Evolutionary conservation across 768 basidiomycete genomes (phyloP).

Genomic region (Gautieria morchelliformis): DNA sequence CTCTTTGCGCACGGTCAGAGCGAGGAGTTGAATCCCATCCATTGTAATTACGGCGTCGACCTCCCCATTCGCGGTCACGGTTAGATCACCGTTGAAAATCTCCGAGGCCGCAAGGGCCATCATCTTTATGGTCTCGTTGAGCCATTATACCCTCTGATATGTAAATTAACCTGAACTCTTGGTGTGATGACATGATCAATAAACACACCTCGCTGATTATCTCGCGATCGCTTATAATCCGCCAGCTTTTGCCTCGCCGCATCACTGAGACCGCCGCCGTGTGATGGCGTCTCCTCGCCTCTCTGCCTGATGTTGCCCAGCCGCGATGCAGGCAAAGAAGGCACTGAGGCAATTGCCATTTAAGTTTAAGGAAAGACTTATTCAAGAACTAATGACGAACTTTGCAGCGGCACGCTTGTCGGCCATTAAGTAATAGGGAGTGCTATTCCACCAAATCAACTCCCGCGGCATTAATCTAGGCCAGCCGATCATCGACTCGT

Average conservation of each 20-base stretch:
- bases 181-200: background rate
- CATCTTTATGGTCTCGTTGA: conserved; percentile 40
- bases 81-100: conserved; percentile 94
- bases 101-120: conserved; percentile 70
- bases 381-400: conserved; percentile 30
- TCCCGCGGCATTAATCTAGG: too few relatives aligned
- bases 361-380: too few relatives aligned
- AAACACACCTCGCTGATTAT: conserved; percentile 54
- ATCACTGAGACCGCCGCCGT: conserved; percentile 82
- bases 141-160: conserved; percentile 62
- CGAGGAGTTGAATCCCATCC: conserved; percentile 58
- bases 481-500: too few relatives aligned
- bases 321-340: conserved; percentile 54
- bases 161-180: too few relatives aligned
- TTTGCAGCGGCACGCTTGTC: conserved; percentile 74
- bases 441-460: too few relatives aligned
- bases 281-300: conserved; percentile 88
- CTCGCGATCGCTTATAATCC: conserved; percentile 61
- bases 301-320: conserved; percentile 55
- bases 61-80: conserved; percentile 49
- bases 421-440: too few relatives aligned
- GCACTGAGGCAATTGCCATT: conserved; percentile 46
- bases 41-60: conserved; percentile 31
- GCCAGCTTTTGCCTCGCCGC: conserved; percentile 61
- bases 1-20: conserved; percentile 37